A percentile compares a stretch with the other conserved stretches of the same genome.
Evolutionary conservation across 441 rosid species (phyloP).

Genomic region (Brassica hybrid): DNA sequence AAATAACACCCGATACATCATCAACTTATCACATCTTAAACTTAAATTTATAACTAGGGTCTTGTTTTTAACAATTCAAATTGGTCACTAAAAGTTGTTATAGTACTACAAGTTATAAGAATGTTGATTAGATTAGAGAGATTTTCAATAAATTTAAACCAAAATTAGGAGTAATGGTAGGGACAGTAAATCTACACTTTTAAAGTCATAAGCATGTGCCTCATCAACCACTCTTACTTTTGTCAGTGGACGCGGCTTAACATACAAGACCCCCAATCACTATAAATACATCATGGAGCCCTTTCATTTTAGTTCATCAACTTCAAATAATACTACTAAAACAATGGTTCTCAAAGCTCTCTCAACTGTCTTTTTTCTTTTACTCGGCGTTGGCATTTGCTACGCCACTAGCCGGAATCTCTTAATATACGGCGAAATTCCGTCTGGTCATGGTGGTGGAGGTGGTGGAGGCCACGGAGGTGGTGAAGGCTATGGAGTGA

Average conservation of each 20-base stretch:
- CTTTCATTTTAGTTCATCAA: constrained; percentile 32
- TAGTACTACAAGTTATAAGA: neutral
- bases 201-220: constrained; percentile 24
- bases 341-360: constrained; percentile 40
- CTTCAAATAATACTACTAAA: constrained; percentile 14
- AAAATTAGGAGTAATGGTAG: constrained; percentile 34
- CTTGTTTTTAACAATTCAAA: neutral
- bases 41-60: neutral
- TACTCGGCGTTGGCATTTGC: constrained; percentile 42
- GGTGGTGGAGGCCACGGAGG: constrained; percentile 50
- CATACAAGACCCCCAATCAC: constrained; percentile 11
- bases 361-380: constrained; percentile 38
- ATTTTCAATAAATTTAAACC: neutral
- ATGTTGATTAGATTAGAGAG: neutral
- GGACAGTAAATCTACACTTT: constrained; percentile 40
- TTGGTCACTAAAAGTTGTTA: neutral
- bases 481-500: constrained; percentile 47
- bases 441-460: constrained; percentile 42
- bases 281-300: constrained; percentile 37
- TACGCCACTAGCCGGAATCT: constrained; percentile 50
- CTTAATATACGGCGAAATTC: constrained; percentile 35
- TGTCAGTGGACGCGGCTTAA: too few relatives aligned
- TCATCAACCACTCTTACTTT: constrained; percentile 20
- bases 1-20: neutral
- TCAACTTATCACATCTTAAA: neutral